phyloP scores from a whole-genome alignment of 768 basidiomycete genomes.

The Phaffia tasmanica region DNA sequence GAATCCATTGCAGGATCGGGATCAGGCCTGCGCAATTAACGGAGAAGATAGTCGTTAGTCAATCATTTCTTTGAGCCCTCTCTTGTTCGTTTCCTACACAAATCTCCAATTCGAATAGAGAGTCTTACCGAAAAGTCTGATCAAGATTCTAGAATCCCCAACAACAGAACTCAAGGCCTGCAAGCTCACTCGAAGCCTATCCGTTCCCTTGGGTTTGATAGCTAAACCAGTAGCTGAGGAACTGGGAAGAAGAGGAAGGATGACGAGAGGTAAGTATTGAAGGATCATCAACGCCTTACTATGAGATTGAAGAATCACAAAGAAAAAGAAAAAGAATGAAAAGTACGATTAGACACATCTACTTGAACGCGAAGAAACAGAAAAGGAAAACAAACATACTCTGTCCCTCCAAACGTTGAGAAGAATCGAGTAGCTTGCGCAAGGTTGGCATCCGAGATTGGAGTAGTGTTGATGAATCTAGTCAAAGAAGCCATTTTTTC shows the following conservation, averaged over 20 bases:
- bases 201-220: constrained; percentile 4
- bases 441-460: too few species aligned
- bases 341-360: too few species aligned
- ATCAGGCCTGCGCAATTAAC: constrained; percentile 7
- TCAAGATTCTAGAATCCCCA: constrained; percentile 14
- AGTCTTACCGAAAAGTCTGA: constrained; percentile 18
- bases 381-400: too few species aligned
- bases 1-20: constrained; percentile 21
- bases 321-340: background rate
- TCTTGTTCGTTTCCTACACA: background rate
- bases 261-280: constrained; percentile 18
- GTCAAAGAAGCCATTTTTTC: too few species aligned
- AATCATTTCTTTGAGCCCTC: background rate
- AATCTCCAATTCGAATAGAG: too few species aligned
- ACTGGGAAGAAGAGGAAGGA: constrained; percentile 4
- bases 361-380: too few species aligned
- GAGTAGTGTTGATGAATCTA: too few species aligned
- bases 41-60: background rate
- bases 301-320: background rate
- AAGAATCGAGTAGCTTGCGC: too few species aligned
- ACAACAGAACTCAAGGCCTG: constrained; percentile 3
- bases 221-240: background rate
- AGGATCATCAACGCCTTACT: constrained; percentile 25
- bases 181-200: constrained; percentile 1
- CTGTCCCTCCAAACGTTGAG: too few species aligned